Evolutionary conservation across 2,329 filamentous ascomycete species (phyloP), one percentile per base, ranked within the genome.

Genomic region (Pseudocercospora macadamiae): DNA sequence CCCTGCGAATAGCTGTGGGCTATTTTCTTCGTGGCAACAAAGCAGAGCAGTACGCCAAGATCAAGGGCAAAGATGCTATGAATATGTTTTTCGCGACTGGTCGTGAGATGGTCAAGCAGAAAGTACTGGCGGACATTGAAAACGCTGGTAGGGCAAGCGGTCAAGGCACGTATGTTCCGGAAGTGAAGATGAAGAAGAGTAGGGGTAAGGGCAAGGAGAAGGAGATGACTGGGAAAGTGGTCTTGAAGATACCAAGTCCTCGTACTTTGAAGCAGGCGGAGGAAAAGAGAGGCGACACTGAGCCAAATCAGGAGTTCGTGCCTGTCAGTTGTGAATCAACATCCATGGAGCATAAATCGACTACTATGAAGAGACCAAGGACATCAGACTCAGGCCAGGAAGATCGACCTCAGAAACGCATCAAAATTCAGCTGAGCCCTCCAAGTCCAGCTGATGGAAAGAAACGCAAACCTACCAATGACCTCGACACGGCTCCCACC

Each of bases 401-500:
- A 32, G 28, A 6, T 32, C 28, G 28, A 32, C 12, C 6, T 32
- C 28, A 32, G 6, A 32, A 32, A 32, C 28, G 28, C 6, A 32
- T 12, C 6, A 32, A 32, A 12, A 32, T 12, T 12, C 6, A 12
- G 28, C 6, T 12, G 6, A 32, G 28, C 12, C 28, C 12, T 12
- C 28, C 28, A 32, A 32, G 28, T 7, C 28, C 28, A 32, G n/a
- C n/a, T n/a, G n/a, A 32, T 32, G 28, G 28, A 6, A 32, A 32
- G 28, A 32, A 32, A 12, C 74, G 0, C 68, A 68, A 1, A 75
- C 68, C 12, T 16, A 21, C 75, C 64, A 9, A 71, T 71, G 3
- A 78, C 61, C 4, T 65, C 68, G 26, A 73, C 66, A 1, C 76
- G 74, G 1, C 42, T 76, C 32, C 84, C 77, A 59, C 82, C 77